Percentiles rank a stretch among this genome's conserved stretches.
phyloP scores from a whole-genome alignment of 192 early-diverging fungal genomes.

The Coemansia sp. region DNA sequence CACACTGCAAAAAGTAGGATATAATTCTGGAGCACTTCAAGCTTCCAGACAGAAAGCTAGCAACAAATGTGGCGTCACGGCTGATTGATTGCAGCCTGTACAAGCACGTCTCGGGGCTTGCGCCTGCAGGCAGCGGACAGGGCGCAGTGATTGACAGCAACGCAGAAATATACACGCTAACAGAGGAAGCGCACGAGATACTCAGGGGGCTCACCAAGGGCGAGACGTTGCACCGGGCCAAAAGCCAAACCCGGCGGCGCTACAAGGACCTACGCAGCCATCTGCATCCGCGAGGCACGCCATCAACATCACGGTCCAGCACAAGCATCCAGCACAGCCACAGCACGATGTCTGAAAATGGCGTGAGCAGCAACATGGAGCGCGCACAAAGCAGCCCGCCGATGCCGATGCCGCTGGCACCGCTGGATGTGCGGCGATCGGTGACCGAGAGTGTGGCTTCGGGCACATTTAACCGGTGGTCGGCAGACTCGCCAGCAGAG shows the following conservation, averaged over 20 bases:
- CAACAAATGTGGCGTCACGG: constrained; percentile 41
- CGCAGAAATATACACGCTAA: constrained; percentile 50
- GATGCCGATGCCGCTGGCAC: constrained; percentile 32
- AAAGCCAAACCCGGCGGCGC: constrained; percentile 42
- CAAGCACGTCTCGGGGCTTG: constrained; percentile 48
- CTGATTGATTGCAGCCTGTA: constrained; percentile 52
- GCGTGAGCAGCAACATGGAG: not conserved
- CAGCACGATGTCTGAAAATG: not conserved
- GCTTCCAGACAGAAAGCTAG: constrained; percentile 47
- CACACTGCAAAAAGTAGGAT: constrained; percentile 24
- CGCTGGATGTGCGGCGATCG: constrained; percentile 24
- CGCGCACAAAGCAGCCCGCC: constrained; percentile 4
- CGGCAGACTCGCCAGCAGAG: constrained; percentile 31
- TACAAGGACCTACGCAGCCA: constrained; percentile 43
- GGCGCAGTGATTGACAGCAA: constrained; percentile 47
- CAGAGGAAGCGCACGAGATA: constrained; percentile 23
- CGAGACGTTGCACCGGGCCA: constrained; percentile 32
- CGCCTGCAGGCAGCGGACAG: constrained; percentile 1
- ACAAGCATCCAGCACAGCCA: constrained; percentile 7
- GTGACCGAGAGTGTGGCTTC: constrained; percentile 6
- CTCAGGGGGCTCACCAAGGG: constrained; percentile 31
- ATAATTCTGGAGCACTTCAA: constrained; percentile 51
- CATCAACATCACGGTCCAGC: constrained; percentile 11
- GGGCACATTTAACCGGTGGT: not conserved
- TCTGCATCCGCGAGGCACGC: constrained; percentile 22